Conservation (phyloP, 1,139 yeast genomes). For the Pichia sp. region DNA sequence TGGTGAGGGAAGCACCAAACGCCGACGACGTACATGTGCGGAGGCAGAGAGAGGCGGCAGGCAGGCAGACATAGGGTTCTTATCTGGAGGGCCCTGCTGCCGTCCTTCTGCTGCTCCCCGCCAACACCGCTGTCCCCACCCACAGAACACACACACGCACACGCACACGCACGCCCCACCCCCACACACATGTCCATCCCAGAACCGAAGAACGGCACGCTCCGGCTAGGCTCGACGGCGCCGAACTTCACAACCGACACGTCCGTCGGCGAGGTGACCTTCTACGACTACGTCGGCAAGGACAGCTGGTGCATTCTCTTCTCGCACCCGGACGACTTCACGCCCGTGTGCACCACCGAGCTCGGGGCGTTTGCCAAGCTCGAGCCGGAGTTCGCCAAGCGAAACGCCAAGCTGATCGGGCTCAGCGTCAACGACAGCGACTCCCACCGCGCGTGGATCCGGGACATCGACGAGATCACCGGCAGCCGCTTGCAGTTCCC, state of each 20-base stretch:
- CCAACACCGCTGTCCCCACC: too few relatives aligned
- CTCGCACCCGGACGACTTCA: conserved; percentile 85
- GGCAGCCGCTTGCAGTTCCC: conserved; percentile 68
- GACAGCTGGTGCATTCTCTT: conserved; percentile 75
- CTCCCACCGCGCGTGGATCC: conserved; percentile 75
- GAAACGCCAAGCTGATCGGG: conserved; percentile 74
- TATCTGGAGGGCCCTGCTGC: too few relatives aligned
- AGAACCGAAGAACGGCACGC: conserved; percentile 27
- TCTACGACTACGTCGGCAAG: conserved; percentile 66
- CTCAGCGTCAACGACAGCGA: conserved; percentile 68
- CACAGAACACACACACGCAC: too few relatives aligned
- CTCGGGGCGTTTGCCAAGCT: conserved; percentile 82
- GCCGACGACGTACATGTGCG: neutral
- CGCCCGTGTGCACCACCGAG: conserved; percentile 89
- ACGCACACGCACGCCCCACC: too few relatives aligned
- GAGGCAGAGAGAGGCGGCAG: neutral
- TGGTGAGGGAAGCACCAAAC: neutral
- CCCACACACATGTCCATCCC: conserved; percentile 26
- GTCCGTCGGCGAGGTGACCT: conserved; percentile 67
- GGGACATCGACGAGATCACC: conserved; percentile 76
- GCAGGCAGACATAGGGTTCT: neutral
- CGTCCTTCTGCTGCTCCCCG: too few relatives aligned
- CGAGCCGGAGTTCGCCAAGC: conserved; percentile 74
- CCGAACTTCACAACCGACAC: conserved; percentile 77
- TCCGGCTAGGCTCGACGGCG: conserved; percentile 62